These are phyloP conservation scores for Chloroidium sp. DNA, from an alignment of 163 green algal species.

Conservation along the genomic window DNA sequence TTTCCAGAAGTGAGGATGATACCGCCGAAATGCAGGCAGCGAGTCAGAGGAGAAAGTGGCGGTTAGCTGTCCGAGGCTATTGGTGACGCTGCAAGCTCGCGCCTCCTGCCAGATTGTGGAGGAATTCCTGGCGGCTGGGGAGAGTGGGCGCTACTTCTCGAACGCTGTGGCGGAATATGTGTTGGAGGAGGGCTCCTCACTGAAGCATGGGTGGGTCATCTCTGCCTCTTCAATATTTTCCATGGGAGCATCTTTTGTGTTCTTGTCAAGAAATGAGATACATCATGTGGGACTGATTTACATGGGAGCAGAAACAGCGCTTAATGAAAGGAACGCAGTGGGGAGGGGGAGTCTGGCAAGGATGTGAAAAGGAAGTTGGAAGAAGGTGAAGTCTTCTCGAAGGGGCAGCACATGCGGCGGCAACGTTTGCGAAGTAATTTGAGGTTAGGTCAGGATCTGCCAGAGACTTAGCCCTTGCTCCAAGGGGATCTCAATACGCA, in stretches of 20 bases:
- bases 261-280: neutral
- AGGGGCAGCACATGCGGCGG: neutral
- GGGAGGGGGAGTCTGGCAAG: neutral
- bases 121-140: conserved; percentile 46
- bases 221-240: neutral
- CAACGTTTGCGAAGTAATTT: neutral
- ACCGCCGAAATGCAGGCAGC: too few relatives aligned
- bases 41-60: neutral
- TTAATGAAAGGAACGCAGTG: neutral
- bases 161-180: conserved; percentile 56
- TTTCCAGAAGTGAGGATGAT: too few relatives aligned
- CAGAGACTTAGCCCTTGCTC: too few relatives aligned
- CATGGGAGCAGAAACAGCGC: neutral
- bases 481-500: too few relatives aligned
- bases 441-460: too few relatives aligned
- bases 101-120: conserved; percentile 61
- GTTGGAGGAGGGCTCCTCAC: conserved; percentile 25
- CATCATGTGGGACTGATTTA: neutral
- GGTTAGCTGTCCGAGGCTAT: conserved; percentile 40
- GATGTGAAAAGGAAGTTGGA: neutral
- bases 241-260: neutral
- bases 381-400: neutral
- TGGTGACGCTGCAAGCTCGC: conserved; percentile 51
- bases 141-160: conserved; percentile 37
- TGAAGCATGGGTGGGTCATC: conserved; percentile 26